Evolutionary conservation across 352 stramenopile genomes (phyloP).

Genomic region (Globisporangium nunn): DNA sequence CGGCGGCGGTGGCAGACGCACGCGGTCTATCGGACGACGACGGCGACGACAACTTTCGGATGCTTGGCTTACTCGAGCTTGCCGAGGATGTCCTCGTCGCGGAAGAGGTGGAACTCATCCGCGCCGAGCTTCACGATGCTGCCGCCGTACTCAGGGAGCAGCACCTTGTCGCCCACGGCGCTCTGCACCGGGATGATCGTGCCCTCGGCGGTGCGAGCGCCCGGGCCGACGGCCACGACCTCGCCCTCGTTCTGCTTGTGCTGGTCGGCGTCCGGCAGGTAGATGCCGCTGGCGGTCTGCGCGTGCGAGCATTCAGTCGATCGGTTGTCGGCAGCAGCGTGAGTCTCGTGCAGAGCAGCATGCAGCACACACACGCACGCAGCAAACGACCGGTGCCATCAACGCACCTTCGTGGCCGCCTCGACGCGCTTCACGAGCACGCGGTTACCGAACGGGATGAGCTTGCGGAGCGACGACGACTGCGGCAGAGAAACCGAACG

Average conservation of each 20-base stretch:
- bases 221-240: slow-evolving; percentile 91
- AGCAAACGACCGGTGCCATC: background rate
- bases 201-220: slow-evolving; percentile 85
- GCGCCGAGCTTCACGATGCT: slow-evolving; percentile 89
- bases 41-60: background rate
- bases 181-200: slow-evolving; percentile 83
- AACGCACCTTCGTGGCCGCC: slow-evolving; percentile 73
- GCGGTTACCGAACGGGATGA: slow-evolving; percentile 93
- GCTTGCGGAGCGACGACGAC: slow-evolving; percentile 67
- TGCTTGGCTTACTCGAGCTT: slow-evolving; percentile 89
- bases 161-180: slow-evolving; percentile 90
- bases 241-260: slow-evolving; percentile 94
- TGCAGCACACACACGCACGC: background rate
- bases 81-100: slow-evolving; percentile 96
- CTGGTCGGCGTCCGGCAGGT: slow-evolving; percentile 88
- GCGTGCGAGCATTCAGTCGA: background rate
- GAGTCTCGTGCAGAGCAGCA: background rate
- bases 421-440: slow-evolving; percentile 92
- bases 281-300: slow-evolving; percentile 91
- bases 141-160: slow-evolving; percentile 95
- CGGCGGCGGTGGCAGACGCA: background rate
- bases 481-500: background rate
- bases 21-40: slow-evolving; percentile 5
- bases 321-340: background rate
- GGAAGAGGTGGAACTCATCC: slow-evolving; percentile 92